These are phyloP conservation scores for Boletus vinaceobasis DNA, from an alignment of 768 basidiomycete species.

Conservation along the genomic window DNA sequence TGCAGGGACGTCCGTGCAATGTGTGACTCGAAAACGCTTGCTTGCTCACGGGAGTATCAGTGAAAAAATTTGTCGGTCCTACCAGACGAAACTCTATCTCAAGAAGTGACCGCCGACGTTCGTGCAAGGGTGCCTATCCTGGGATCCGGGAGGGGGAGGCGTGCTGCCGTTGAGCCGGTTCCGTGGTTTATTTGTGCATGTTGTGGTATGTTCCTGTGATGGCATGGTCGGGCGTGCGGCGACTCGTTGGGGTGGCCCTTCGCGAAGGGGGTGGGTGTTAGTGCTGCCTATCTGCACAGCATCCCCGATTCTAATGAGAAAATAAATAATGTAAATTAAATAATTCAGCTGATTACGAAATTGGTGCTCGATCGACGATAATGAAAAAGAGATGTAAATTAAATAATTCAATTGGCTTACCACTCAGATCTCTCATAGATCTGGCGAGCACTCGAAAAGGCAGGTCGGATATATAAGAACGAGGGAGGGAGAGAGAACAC, in stretches of 20 bases:
- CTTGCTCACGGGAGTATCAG: no score
- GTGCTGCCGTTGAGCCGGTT: conserved; percentile 22
- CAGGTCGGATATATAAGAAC: conserved; percentile 30
- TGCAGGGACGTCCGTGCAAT: conserved; percentile 4
- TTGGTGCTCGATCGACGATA: conserved; percentile 33
- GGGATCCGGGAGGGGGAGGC: conserved; percentile 7
- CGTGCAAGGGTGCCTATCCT: conserved; percentile 2
- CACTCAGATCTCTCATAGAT: conserved; percentile 27
- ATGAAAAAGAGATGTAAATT: conserved; percentile 29
- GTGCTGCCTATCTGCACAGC: conserved; percentile 14
- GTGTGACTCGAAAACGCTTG: no score
- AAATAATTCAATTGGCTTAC: conserved; percentile 32
- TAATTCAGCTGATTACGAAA: conserved; percentile 19
- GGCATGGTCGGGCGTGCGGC: conserved; percentile 4
- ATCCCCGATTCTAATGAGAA: no score
- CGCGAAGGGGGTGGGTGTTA: conserved; percentile 16
- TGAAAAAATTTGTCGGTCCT: no score
- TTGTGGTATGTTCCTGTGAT: conserved; percentile 27
- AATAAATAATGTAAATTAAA: conserved; percentile 10
- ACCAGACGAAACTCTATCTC: no score
- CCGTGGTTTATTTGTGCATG: conserved; percentile 21
- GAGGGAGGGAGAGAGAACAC: conserved; percentile 1
- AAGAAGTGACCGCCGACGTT: background rate
- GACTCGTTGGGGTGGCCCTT: background rate
- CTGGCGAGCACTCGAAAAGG: conserved; percentile 19